Evolutionary conservation across 768 basidiomycete species (phyloP).

Genomic region (Podaxis pistillaris): DNA sequence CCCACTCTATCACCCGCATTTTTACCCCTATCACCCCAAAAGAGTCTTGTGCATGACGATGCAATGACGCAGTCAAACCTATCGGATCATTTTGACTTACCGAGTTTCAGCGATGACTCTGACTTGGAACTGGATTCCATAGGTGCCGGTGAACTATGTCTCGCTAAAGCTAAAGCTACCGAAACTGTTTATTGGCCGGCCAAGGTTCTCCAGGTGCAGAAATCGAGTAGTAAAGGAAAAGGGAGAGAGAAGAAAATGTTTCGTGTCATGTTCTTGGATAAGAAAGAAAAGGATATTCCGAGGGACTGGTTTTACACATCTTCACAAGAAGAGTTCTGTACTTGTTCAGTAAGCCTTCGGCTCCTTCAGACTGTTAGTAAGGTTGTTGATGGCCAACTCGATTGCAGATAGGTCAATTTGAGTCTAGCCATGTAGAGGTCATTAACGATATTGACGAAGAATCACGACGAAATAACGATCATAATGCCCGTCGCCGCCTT

Average conservation of each 20-base stretch:
- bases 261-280: constrained; percentile 59
- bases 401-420: constrained; percentile 54
- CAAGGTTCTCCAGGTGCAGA: constrained; percentile 36
- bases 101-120: constrained; percentile 1
- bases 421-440: constrained; percentile 42
- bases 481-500: constrained; percentile 30
- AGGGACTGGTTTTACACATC: constrained; percentile 57
- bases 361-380: constrained; percentile 1
- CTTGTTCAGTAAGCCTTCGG: constrained; percentile 46
- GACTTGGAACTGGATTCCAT: constrained; percentile 3
- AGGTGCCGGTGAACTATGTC: constrained; percentile 56
- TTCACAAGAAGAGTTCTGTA: constrained; percentile 59
- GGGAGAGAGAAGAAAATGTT: constrained; percentile 42
- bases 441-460: constrained; percentile 39
- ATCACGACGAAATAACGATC: constrained; percentile 23
- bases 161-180: constrained; percentile 44
- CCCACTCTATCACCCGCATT: background rate
- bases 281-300: constrained; percentile 35
- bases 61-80: background rate
- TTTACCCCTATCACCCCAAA: background rate
- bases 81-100: background rate
- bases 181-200: constrained; percentile 65
- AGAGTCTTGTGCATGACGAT: background rate
- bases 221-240: constrained; percentile 38
- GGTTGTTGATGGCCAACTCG: background rate